Percentiles rank a stretch among this genome's conserved stretches.
Conservation (phyloP, 1,284 basidiomycete species). For the Clitocybe nebularis region DNA sequence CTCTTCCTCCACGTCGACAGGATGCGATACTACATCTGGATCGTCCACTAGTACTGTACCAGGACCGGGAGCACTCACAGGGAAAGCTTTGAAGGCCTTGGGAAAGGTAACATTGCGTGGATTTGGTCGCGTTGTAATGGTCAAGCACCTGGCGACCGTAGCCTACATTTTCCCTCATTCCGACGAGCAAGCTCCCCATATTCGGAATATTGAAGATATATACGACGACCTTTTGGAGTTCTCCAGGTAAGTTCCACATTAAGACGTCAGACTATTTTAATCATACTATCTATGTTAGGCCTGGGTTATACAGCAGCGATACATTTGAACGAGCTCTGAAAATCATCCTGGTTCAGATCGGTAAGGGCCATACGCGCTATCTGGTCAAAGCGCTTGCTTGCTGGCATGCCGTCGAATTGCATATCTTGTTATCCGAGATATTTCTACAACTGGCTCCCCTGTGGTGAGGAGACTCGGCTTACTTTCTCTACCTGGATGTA, state of each 20-base stretch:
- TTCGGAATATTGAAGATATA: slow-evolving; percentile 11
- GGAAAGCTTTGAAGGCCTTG: slow-evolving; percentile 20
- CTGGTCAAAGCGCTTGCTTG: slow-evolving; percentile 14
- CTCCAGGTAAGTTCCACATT: slow-evolving; percentile 7
- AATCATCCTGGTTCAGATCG: slow-evolving; percentile 16
- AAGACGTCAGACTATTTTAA: background rate
- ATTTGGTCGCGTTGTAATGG: slow-evolving; percentile 20
- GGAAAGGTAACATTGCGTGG: slow-evolving; percentile 19
- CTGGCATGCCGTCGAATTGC: slow-evolving; percentile 14
- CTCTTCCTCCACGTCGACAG: slow-evolving; percentile 6
- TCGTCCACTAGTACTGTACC: slow-evolving; percentile 18
- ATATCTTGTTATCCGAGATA: slow-evolving; percentile 14
- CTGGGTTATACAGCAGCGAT: slow-evolving; percentile 14
- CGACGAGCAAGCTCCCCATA: slow-evolving; percentile 10
- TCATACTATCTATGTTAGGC: slow-evolving; percentile 4
- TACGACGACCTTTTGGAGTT: slow-evolving; percentile 18
- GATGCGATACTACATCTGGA: slow-evolving; percentile 10
- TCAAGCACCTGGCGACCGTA: slow-evolving; percentile 9
- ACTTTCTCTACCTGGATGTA: no score
- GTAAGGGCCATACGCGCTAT: slow-evolving; percentile 12
- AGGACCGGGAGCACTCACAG: slow-evolving; percentile 21
- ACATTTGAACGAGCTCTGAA: slow-evolving; percentile 9
- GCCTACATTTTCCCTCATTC: slow-evolving; percentile 14
- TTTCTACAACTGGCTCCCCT: slow-evolving; percentile 15
- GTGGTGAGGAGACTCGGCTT: slow-evolving; percentile 12